Conservation (phyloP, 805 yeast genomes). For the Metschnikowia koreensis region DNA sequence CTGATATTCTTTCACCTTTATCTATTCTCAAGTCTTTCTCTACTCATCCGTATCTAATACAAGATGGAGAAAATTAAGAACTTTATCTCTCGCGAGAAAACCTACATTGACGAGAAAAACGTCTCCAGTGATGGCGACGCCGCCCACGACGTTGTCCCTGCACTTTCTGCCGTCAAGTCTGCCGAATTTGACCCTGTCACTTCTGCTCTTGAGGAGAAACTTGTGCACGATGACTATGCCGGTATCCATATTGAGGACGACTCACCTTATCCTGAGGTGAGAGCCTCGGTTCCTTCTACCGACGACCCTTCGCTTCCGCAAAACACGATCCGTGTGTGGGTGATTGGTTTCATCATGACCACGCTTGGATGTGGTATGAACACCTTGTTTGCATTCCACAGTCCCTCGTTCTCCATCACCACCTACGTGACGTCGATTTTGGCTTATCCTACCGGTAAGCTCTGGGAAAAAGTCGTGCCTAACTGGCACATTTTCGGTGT, state of each 20-base stretch:
- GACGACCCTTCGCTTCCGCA: slow-evolving; percentile 50
- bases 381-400: slow-evolving; percentile 55
- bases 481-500: slow-evolving; percentile 34
- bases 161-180: slow-evolving; percentile 16
- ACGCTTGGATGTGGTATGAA: slow-evolving; percentile 60
- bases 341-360: slow-evolving; percentile 47
- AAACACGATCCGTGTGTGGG: slow-evolving; percentile 58
- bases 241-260: slow-evolving; percentile 20
- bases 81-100: slow-evolving; percentile 8
- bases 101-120: slow-evolving; percentile 15
- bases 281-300: slow-evolving; percentile 55
- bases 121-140: slow-evolving; percentile 8
- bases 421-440: slow-evolving; percentile 57
- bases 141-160: slow-evolving; percentile 1
- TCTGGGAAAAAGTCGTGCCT: slow-evolving; percentile 42
- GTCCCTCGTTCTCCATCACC: slow-evolving; percentile 51
- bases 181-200: slow-evolving; percentile 19
- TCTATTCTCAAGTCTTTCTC: not conserved
- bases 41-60: not conserved
- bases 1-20: not conserved
- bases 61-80: slow-evolving; percentile 19
- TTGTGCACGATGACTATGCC: slow-evolving; percentile 19
- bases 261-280: slow-evolving; percentile 62
- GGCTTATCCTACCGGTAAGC: slow-evolving; percentile 58
- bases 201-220: slow-evolving; percentile 14